These are phyloP conservation scores for Pterocarpus santalinus DNA, from an alignment of 306 rosid species.

Conservation along the genomic window DNA sequence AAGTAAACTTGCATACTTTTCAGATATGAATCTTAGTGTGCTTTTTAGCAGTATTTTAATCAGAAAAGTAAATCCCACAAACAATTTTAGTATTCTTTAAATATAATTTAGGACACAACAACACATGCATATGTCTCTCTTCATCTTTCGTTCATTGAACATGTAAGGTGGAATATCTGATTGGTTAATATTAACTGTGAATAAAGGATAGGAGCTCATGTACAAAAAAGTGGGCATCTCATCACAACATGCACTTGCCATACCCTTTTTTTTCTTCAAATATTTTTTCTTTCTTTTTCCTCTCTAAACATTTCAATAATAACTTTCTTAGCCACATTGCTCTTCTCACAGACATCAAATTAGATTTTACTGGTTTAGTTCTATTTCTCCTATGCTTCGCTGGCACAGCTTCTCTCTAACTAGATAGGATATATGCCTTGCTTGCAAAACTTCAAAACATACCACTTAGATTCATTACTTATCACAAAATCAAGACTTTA, in stretches of 20 bases:
- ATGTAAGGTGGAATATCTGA: conserved; percentile 49
- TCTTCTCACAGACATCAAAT: conserved; percentile 45
- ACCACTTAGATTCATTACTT: neutral
- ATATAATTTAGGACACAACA: conserved; percentile 10
- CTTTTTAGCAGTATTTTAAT: conserved; percentile 23
- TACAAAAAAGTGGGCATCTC: conserved; percentile 52
- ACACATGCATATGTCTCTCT: conserved; percentile 56
- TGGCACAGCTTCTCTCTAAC: too few relatives aligned
- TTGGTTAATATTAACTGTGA: conserved; percentile 45
- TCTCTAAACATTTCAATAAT: conserved; percentile 21
- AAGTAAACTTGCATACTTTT: neutral
- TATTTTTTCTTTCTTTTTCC: neutral
- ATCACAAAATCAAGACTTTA: too few relatives aligned
- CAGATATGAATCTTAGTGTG: conserved; percentile 13
- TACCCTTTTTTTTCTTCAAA: neutral
- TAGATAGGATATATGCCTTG: conserved; percentile 43
- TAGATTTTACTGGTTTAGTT: neutral
- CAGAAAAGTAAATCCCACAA: conserved; percentile 42
- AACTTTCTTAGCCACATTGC: conserved; percentile 41
- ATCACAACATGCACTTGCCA: conserved; percentile 44
- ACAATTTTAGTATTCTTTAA: conserved; percentile 24
- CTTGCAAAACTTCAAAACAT: conserved; percentile 41
- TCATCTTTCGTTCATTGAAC: conserved; percentile 44
- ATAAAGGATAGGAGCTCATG: conserved; percentile 34
- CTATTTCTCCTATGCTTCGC: too few relatives aligned